phyloP scores from a whole-genome alignment of 805 yeast species.

The Tanozyma kutaoensis region DNA sequence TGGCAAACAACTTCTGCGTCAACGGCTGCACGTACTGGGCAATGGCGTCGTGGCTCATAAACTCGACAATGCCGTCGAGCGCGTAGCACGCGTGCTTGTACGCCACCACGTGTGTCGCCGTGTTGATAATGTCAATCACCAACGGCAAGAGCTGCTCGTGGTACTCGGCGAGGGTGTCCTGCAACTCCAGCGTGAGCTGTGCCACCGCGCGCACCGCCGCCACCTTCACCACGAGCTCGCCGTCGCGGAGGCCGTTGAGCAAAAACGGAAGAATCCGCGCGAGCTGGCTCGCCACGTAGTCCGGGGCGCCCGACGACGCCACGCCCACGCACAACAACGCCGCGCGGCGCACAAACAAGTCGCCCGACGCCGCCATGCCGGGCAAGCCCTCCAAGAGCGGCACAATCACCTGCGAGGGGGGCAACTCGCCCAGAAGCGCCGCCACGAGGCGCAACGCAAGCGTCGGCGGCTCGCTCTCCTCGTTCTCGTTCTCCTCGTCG shows the following conservation, averaged over 20 bases:
- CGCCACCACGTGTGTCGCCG: constrained; percentile 69
- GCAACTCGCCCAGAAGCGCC: constrained; percentile 67
- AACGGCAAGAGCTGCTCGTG: constrained; percentile 78
- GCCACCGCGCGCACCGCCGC: constrained; percentile 78
- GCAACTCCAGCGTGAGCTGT: constrained; percentile 71
- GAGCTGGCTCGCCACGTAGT: constrained; percentile 66
- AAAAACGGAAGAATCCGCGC: constrained; percentile 61
- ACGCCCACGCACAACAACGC: constrained; percentile 72
- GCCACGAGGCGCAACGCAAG: constrained; percentile 74
- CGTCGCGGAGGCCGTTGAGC: constrained; percentile 65
- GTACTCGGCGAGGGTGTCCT: constrained; percentile 71
- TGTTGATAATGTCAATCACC: constrained; percentile 75
- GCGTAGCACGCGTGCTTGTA: constrained; percentile 88
- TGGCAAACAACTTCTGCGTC: constrained; percentile 76
- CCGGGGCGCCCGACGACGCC: constrained; percentile 90
- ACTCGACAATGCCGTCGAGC: constrained; percentile 83
- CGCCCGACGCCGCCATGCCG: constrained; percentile 38
- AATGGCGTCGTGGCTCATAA: constrained; percentile 79
- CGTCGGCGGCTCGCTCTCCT: constrained; percentile 69
- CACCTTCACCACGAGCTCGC: constrained; percentile 61
- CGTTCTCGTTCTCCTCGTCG: constrained; percentile 87
- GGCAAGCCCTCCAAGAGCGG: constrained; percentile 62
- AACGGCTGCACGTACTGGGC: constrained; percentile 72
- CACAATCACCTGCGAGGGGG: constrained; percentile 82
- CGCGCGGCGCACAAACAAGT: constrained; percentile 75